These are phyloP conservation scores for Ilex aquifolium DNA, from an alignment of 257 asterid species.

Conservation along the genomic window DNA sequence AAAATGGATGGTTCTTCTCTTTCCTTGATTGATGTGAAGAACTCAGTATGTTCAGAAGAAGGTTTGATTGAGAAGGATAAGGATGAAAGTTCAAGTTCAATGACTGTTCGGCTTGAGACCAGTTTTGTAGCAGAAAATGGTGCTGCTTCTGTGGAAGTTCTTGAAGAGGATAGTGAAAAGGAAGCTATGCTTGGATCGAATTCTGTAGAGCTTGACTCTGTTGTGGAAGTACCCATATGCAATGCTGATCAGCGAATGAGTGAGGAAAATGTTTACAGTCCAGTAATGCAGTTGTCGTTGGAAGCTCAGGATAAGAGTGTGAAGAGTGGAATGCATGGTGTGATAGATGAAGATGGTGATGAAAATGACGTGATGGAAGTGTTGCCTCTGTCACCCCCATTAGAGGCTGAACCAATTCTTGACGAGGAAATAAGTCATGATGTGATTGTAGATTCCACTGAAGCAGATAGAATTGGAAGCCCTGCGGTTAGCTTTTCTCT, in stretches of 20 bases:
- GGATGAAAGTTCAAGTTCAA: conserved; percentile 15
- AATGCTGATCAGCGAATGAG: conserved; percentile 7
- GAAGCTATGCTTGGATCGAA: conserved; percentile 7
- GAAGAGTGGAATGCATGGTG: not conserved
- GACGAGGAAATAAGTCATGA: conserved; percentile 27
- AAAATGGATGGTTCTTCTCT: conserved; percentile 7
- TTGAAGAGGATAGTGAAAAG: conserved; percentile 14
- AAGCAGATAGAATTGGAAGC: conserved; percentile 26
- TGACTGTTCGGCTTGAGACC: conserved; percentile 3
- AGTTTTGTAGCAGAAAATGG: conserved; percentile 14
- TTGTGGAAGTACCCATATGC: not conserved
- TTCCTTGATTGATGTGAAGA: conserved; percentile 3
- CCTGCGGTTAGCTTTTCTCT: conserved; percentile 28
- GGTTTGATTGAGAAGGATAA: conserved; percentile 8
- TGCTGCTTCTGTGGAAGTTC: conserved; percentile 9
- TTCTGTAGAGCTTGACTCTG: conserved; percentile 10
- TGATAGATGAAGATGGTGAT: conserved; percentile 22
- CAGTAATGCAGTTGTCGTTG: conserved; percentile 7
- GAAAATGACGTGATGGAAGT: conserved; percentile 16
- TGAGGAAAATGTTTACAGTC: conserved; percentile 11
- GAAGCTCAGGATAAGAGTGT: conserved; percentile 20
- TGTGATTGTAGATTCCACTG: conserved; percentile 15
- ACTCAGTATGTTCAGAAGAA: not conserved
- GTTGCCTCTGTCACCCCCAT: conserved; percentile 20
- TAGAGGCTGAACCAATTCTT: conserved; percentile 31